Evolutionary conservation across 1,284 basidiomycete species (phyloP).

Genomic region (Leccinum glutinopallens): DNA sequence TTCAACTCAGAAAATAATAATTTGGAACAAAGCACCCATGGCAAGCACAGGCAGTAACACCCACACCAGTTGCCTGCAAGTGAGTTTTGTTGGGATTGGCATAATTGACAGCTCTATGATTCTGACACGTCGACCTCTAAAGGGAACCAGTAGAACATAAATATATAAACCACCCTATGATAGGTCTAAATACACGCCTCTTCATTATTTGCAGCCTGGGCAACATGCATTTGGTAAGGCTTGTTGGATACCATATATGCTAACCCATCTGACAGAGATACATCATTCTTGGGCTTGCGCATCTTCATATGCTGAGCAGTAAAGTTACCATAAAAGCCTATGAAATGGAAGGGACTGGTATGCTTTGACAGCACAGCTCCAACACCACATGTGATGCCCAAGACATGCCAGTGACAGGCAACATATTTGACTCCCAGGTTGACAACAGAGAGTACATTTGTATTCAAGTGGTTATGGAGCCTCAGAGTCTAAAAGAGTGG

Average conservation of each 20-base stretch:
- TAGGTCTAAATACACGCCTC: conserved; percentile 3
- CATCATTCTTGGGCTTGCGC: conserved; percentile 12
- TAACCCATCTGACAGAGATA: conserved; percentile 16
- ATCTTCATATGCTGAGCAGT: conserved; percentile 22
- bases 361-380: not conserved
- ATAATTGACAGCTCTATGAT: conserved; percentile 19
- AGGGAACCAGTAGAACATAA: not conserved
- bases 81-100: conserved; percentile 10
- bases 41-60: conserved; percentile 13
- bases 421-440: not conserved
- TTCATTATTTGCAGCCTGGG: not conserved
- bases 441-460: not conserved
- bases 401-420: conserved; percentile 8
- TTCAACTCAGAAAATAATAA: not conserved
- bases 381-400: conserved; percentile 8
- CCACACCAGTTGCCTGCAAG: conserved; percentile 11
- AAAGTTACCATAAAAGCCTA: conserved; percentile 20
- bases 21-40: conserved; percentile 19
- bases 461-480: not conserved
- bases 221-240: conserved; percentile 17
- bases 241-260: conserved; percentile 17
- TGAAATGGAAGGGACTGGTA: conserved; percentile 11
- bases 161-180: not conserved
- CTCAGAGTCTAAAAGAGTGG: not conserved
- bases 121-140: conserved; percentile 19